These are phyloP conservation scores for Podaxis pistillaris DNA, from an alignment of 768 basidiomycete genomes.

Conservation along the genomic window DNA sequence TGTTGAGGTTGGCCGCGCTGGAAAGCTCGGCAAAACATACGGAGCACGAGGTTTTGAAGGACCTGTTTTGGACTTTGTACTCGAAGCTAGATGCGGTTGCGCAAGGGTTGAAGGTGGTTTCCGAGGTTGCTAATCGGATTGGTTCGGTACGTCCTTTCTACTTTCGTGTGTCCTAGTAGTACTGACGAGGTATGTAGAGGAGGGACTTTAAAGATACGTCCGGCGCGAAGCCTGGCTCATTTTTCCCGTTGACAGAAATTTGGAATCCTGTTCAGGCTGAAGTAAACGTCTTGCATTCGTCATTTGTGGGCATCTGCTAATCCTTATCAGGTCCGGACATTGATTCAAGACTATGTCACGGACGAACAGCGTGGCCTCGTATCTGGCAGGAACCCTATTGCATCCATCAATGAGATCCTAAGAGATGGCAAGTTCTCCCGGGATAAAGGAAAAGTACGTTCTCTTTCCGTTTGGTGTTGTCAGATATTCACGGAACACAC, in stretches of 20 bases:
- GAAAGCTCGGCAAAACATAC: constrained; percentile 69
- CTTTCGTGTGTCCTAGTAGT: constrained; percentile 2
- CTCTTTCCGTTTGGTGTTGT: background rate
- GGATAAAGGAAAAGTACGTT: constrained; percentile 73
- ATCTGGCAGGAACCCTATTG: constrained; percentile 82
- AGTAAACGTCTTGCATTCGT: constrained; percentile 41
- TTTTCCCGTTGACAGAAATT: constrained; percentile 84
- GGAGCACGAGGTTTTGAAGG: constrained; percentile 84
- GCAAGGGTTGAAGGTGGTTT: constrained; percentile 86
- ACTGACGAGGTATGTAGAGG: constrained; percentile 47
- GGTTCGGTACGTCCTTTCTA: constrained; percentile 70
- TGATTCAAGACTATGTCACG: constrained; percentile 88
- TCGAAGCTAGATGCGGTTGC: constrained; percentile 93
- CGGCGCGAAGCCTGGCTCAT: constrained; percentile 67
- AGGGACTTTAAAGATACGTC: constrained; percentile 90
- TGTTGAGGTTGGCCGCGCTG: constrained; percentile 66
- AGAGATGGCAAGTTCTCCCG: constrained; percentile 77
- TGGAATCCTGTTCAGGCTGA: constrained; percentile 90
- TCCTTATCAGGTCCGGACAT: constrained; percentile 63
- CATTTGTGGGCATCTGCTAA: constrained; percentile 10
- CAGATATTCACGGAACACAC: background rate
- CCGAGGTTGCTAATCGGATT: constrained; percentile 88
- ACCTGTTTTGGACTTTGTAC: constrained; percentile 97
- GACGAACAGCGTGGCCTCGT: constrained; percentile 83
- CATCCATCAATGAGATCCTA: constrained; percentile 91